Base-by-base conservation (phyloP, 2,329 filamentous ascomycete genomes). In the Neurospora sp. region DNA sequence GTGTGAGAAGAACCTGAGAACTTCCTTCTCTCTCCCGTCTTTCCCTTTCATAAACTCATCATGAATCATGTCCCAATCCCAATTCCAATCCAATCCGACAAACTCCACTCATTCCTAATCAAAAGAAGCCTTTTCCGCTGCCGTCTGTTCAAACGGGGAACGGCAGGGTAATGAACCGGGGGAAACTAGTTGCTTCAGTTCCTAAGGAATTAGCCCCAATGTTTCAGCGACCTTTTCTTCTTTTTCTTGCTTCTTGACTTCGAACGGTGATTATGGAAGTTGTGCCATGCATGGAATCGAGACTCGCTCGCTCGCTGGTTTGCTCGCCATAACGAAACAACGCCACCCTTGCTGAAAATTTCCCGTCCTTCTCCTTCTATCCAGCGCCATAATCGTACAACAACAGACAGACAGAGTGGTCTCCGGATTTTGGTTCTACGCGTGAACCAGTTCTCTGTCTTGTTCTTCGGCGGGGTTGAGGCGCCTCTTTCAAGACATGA, bases 121-220 rank as follows among this genome's bases (percentile, higher is more conserved):
- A n/a, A 62, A 9, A 36, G 52, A 62, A 62, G 52, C 28, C 13
- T 62, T 62, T 36, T 33, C 52, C 52, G 23, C 52, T 36, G 52
- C 52, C 52, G 28, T 15, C 52, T 10, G 23, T 19, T 19, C n/a
- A 43, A 43, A 11, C n/a, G 52, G 52, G 23, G 23, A 62, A 62
- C 52, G 52, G 52, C 52, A 62, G 52, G 52, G 23, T 17, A 33
- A 33, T 62, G 15, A 33, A 28, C 52, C 13, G 52, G 52, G 15
- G 66, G 66, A 23, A 66, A 70, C 69, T 76, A 76, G 73, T 76
- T 76, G 69, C 76, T 76, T 77, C 73, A 76, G 72, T 76, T 77
- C 74, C 76, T 76, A 75, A 76, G 71, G 68, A 76, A 77, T 77
- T 77, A 77, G 76, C 74, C 74, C 73, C 72, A 58, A 70, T 73